Base-by-base conservation (phyloP, 306 rosid species). In the Medicago ruthenica region DNA sequence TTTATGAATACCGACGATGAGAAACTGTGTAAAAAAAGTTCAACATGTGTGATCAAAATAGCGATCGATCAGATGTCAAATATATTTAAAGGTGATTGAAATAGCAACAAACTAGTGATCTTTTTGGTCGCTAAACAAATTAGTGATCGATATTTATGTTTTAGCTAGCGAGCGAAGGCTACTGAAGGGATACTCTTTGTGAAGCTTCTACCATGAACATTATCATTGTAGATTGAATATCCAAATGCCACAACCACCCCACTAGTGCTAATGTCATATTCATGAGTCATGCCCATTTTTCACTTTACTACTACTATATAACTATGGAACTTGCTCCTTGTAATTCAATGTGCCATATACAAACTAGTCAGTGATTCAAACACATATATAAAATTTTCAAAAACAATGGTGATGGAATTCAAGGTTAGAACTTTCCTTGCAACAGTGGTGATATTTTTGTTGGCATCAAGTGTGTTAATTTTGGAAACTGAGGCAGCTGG, bases 401-500 rank as follows among this genome's bases (percentile, higher is more conserved):
- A 47, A 48, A 72, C 27, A 53, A 61, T 20, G 54, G 55, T 21
- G 31, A 79, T 57, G 78, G 71, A 34, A 0, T 34, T 75, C 67
- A 79, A 79, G 6, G 45, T 40, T 12, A 85, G 75, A 75, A 34
- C 41, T 6, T 39, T 27, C 4, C 12, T 55, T 18, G 82, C 75
- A 1, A 21, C 81, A 45, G 4, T 76, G 50, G 2, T 79, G 5
- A 16, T 85, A 16, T 31, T 82, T 31, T 1, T 81, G 47, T 4
- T 85, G 79, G 70, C 74, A 57, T 74, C 85, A 75, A 7, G 68
- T 14, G 60, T 37, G 9, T 22, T 76, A 15, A 47, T 84, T 53
- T 34, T 71, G 55, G 80, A 63, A 70, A 84, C n/a, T 15, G 90
- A 80, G 16, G 94, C 83, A 0, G 97, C 94, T 0, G 94, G 97